Base-by-base conservation (phyloP, 306 rosid genomes). In the Cicer chorassanicum region DNA sequence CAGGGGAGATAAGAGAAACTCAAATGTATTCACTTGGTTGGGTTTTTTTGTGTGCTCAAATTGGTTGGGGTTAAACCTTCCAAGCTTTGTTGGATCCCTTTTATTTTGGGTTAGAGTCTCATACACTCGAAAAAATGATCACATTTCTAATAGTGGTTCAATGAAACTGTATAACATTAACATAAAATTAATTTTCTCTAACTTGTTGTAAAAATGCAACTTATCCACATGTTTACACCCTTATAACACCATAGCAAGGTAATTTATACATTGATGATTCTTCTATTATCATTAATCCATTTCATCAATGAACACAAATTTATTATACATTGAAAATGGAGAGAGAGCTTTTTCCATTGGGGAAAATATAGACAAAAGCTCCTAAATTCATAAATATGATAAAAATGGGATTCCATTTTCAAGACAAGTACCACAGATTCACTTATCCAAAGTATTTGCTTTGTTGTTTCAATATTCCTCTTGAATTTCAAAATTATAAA, bases 331-430 rank as follows among this genome's bases (percentile, higher is more conserved):
- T 7, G 45, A 36, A 43, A 42, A 41, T 42, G 38, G 38, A 42
- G 36, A 41, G 16, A 9, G 14, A 65, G 8, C 61, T 19, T 18
- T 56, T 65, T 43, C 48, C 19, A 21, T 21, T 11, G n/a, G 39
- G 15, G 18, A 45, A 45, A 12, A 66, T 9, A 34, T 36, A 49
- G 9, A 48, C 15, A 46, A 68, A 24, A 13, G 56, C 65, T 42
- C 44, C 68, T 24, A 13, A 40, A 18, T 9, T 38, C 49, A 69
- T 50, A 70, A 11, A 9, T 12, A 71, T 7, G 65, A 69, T 50
- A 70, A 11, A 9, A 19, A 71, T 7, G 65, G 2, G 24, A 49
- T 4, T 19, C 53, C 76, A 69, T 4, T 18, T 38, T 38, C 50
- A 70, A 41, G 54, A n/a, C 24, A n/a, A 39, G 66, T 40, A 16